Evolutionary conservation across 306 rosid genomes (phyloP).

Genomic region (Cicer chorassanicum): DNA sequence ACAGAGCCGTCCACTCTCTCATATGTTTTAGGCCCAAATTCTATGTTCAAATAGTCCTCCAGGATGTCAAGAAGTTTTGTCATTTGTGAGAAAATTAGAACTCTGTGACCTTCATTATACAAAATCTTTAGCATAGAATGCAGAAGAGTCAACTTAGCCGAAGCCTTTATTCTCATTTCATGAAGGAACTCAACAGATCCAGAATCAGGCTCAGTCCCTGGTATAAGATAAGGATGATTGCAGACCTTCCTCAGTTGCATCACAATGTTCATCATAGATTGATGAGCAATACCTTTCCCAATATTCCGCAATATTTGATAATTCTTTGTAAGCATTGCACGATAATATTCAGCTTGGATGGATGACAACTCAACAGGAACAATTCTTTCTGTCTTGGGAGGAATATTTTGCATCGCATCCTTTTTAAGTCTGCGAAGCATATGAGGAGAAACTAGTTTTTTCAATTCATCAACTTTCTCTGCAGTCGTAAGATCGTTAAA

Average conservation of each 20-base stretch:
- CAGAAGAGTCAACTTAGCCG: slow-evolving; percentile 92
- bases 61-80: slow-evolving; percentile 98
- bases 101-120: slow-evolving; percentile 87
- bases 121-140: slow-evolving; percentile 95
- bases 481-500: slow-evolving; percentile 96
- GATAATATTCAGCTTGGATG: slow-evolving; percentile 99
- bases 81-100: slow-evolving; percentile 98
- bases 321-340: slow-evolving; percentile 99
- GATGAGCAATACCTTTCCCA: slow-evolving; percentile 96
- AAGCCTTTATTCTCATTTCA: slow-evolving; percentile 99
- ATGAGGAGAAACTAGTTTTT: slow-evolving; percentile 98
- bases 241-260: slow-evolving; percentile 99
- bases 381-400: slow-evolving; percentile 99
- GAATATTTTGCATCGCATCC: slow-evolving; percentile 99
- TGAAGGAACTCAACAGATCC: slow-evolving; percentile 95
- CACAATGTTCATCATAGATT: slow-evolving; percentile 96
- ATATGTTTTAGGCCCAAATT: slow-evolving; percentile 96
- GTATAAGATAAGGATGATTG: slow-evolving; percentile 99
- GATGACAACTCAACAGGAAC: slow-evolving; percentile 99
- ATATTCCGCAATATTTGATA: slow-evolving; percentile 92
- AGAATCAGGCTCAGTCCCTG: slow-evolving; percentile 97
- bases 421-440: slow-evolving; percentile 99
- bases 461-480: slow-evolving; percentile 94
- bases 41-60: slow-evolving; percentile 87
- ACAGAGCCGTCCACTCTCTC: slow-evolving; percentile 99